Evolutionary conservation across 1,139 yeast species (phyloP), one percentile per base, ranked within the genome.

Genomic region (Taphrina betulina): DNA sequence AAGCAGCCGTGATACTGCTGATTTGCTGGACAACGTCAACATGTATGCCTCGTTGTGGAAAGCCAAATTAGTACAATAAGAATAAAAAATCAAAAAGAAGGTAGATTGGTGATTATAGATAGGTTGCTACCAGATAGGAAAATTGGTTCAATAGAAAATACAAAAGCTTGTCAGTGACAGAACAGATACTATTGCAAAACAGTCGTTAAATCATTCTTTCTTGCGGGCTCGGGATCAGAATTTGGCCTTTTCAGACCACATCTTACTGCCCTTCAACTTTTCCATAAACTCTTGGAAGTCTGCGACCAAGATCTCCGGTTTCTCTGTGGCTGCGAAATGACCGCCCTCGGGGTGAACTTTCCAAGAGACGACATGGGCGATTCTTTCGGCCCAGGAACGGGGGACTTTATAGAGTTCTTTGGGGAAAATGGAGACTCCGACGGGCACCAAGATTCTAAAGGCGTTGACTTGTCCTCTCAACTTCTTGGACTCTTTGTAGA

Each of bases 11-110:
- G 48, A 43, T 14, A 37, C 37, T 3, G 19, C 37, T 3, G 54
- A 42, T n/a, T 24, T 50, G 26, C 17, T 50, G 38, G 95, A 85
- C 67, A 77, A 94, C 62, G 84, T 81, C 63, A 85, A 85, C 70
- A 85, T 85, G 95, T 85, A 85, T 67, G 94, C 95, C 1, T 83
- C 90, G 3, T 84, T 94, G 1, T 85, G 95, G 95, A 80, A 85
- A 20, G 61, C 61, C 2, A 59, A 19, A 26, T 17, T 48, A n/a
- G n/a, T n/a, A n/a, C n/a, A n/a, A n/a, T n/a, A n/a, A n/a, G n/a
- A n/a, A n/a, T n/a, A n/a, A n/a, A n/a, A n/a, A n/a, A n/a, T n/a
- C n/a, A n/a, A n/a, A n/a, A n/a, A n/a, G n/a, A n/a, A n/a, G n/a
- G n/a, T n/a, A n/a, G n/a, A n/a, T n/a, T n/a, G n/a, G n/a, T n/a